Conservation (phyloP, 768 basidiomycete genomes). For the Phallus indusiatus region DNA sequence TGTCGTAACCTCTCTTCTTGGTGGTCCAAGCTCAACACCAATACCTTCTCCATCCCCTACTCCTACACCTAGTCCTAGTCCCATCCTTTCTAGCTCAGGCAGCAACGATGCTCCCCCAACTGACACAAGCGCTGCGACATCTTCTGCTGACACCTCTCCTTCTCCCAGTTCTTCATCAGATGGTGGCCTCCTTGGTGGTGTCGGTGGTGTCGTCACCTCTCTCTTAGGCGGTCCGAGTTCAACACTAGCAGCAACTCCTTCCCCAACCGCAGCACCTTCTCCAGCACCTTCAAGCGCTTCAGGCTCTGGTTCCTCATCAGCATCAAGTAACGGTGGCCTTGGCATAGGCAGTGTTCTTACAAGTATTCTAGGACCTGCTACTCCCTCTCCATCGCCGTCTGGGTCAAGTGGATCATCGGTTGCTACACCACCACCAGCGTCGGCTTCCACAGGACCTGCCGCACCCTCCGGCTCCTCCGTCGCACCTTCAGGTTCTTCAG, state of each 20-base stretch:
- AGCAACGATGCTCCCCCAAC: neutral
- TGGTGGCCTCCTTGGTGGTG: neutral
- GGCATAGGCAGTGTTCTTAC: neutral
- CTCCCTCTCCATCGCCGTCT: neutral
- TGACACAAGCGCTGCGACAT: neutral
- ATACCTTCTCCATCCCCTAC: neutral
- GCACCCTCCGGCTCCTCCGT: conserved; percentile 13
- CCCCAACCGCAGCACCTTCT: neutral
- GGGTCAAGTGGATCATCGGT: neutral
- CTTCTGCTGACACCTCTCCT: too few species aligned
- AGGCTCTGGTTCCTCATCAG: neutral
- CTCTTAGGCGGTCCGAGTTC: neutral
- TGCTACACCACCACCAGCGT: neutral
- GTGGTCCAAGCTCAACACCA: neutral
- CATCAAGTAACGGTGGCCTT: neutral
- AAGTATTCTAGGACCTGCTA: neutral
- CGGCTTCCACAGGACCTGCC: conserved; percentile 3
- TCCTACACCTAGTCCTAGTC: conserved; percentile 2
- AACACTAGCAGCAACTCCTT: neutral
- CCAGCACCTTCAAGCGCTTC: neutral
- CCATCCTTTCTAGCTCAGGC: neutral
- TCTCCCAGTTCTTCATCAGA: neutral
- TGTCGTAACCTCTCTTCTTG: neutral
- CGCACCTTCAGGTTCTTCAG: conserved; percentile 9
- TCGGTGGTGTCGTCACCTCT: neutral